These are phyloP conservation scores for Colletotrichum higginsianum DNA, from an alignment of 2,329 filamentous ascomycete genomes.

Conservation along the genomic window DNA sequence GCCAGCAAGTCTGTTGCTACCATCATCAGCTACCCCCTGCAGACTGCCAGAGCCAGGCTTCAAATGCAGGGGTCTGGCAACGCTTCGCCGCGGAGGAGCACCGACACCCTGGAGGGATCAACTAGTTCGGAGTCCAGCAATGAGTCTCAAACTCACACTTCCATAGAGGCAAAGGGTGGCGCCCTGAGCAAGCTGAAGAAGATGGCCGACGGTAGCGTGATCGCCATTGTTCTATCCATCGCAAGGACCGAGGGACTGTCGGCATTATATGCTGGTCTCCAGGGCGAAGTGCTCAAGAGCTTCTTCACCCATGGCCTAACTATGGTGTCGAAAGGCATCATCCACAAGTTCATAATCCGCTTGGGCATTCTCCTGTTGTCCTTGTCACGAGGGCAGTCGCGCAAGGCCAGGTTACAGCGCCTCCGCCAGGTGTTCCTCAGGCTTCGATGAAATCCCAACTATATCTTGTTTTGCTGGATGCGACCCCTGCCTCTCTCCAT, in stretches of 20 bases:
- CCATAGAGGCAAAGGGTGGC: not conserved
- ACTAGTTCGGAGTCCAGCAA: not conserved
- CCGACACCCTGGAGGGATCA: conserved; percentile 43
- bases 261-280: conserved; percentile 83
- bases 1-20: conserved; percentile 84
- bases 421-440: conserved; percentile 21
- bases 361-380: conserved; percentile 72
- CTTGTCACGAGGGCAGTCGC: conserved; percentile 18
- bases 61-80: conserved; percentile 67
- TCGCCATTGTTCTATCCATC: conserved; percentile 73
- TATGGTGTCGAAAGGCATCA: conserved; percentile 86
- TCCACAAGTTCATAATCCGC: conserved; percentile 80
- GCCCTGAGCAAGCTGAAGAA: conserved; percentile 37
- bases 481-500: not conserved
- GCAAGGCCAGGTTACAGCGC: conserved; percentile 40
- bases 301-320: conserved; percentile 90
- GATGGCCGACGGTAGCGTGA: conserved; percentile 65
- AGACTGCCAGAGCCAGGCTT: conserved; percentile 84
- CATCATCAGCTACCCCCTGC: conserved; percentile 86
- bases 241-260: conserved; percentile 74
- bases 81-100: conserved; percentile 42
- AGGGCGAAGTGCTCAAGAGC: conserved; percentile 83
- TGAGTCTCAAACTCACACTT: not conserved
- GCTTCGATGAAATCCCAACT: not conserved
- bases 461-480: not conserved